Evolutionary conservation across 495 filamentous ascomycete species (phyloP), one percentile per base, ranked within the genome.

Genomic region (Trichocladium uniseriatum): DNA sequence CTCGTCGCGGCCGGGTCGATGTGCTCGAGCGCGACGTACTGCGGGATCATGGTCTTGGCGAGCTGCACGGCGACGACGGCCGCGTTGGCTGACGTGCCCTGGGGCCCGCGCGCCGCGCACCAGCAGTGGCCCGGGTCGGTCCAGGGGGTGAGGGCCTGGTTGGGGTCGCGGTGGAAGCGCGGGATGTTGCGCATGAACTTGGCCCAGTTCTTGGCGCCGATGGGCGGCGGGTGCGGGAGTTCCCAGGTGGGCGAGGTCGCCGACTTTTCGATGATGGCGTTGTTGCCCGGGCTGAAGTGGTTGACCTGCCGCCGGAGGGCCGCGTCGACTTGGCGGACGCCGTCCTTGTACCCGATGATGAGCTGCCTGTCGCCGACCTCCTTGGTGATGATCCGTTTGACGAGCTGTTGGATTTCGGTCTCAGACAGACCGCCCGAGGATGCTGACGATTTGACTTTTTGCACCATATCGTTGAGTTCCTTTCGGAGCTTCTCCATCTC

Each of bases 51-150:
- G 5, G 52, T 27, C 28, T 64, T 58, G 27, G 66, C 59, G 19
- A 77, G 63, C 28, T 67, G 44, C 42, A 86, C 70, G 16, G 61
- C 63, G 11, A 87, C 51, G 51, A 69, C 61, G 21, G 72, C 64
- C 40, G 51, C 57, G 27, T 9, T 14, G 35, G 2, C 31, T 4
- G 10, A 32, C 5, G 36, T 61, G 39, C 42, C 62, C 59, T 14
- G 56, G 39, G 11, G 53, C 43, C 18, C 29, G 34, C 14, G 18
- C 24, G 67, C 76, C 32, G 72, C 71, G 63, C 83, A 84, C 79
- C 79, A 87, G 63, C 82, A 86, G 36, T 86, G 77, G 27, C 79
- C 79, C 16, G 77, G 70, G 27, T 86, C 79, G 3, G 69, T 62
- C 78, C 83, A 85, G 24, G 58, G 59, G 3, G 61, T 56, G 13